These are phyloP conservation scores for Zygoascus flipseniorum DNA, from an alignment of 805 yeast species.

Conservation along the genomic window DNA sequence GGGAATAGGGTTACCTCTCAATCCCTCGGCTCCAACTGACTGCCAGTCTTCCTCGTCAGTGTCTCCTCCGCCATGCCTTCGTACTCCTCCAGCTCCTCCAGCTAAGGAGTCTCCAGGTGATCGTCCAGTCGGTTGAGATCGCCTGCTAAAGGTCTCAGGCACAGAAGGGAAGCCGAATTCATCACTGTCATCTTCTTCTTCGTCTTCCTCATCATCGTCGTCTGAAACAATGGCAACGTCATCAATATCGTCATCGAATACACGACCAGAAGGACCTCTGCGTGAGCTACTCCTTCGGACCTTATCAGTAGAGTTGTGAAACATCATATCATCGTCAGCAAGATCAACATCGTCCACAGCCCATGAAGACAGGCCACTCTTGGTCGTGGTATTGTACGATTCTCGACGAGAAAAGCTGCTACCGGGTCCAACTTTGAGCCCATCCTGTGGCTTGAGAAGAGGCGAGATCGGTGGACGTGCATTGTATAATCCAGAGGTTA, in stretches of 20 bases:
- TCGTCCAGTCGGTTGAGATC: not conserved
- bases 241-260: constrained; percentile 21
- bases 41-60: constrained; percentile 99
- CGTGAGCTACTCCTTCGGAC: not conserved
- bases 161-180: not conserved
- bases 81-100: not conserved
- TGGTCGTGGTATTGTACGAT: constrained; percentile 1
- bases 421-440: constrained; percentile 14
- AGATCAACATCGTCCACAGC: constrained; percentile 24
- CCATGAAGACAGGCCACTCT: constrained; percentile 11
- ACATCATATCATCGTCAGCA: constrained; percentile 27
- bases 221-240: constrained; percentile 26
- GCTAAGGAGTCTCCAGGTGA: not conserved
- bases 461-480: constrained; percentile 28
- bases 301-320: constrained; percentile 16
- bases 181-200: constrained; percentile 24
- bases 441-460: constrained; percentile 24
- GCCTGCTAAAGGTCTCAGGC: not conserved
- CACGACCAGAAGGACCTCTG: constrained; percentile 7
- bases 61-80: constrained; percentile 35
- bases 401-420: not conserved
- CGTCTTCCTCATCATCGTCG: constrained; percentile 29
- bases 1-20: constrained; percentile 32
- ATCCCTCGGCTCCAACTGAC: constrained; percentile 68
- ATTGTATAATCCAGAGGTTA: constrained; percentile 15